Evolutionary conservation across 257 asterid species (phyloP), one percentile per base, ranked within the genome.

Genomic region (Ilex asprella): DNA sequence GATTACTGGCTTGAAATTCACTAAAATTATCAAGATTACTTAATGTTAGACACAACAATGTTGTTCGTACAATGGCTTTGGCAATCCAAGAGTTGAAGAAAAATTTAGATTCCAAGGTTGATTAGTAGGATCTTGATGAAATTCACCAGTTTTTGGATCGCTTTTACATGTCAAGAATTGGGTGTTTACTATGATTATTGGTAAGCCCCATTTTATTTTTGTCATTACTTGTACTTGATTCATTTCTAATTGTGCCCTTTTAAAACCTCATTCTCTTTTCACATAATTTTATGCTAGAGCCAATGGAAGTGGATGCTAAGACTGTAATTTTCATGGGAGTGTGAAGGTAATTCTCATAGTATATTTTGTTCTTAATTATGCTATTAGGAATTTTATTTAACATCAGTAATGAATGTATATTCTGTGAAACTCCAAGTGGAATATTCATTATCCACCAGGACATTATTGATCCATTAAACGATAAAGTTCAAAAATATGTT

Each of bases 61-160:
- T 53, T 53, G 57, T 53, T 2, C 57, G 29, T 21, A 53, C 15
- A 3, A 53, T 53, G 57, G 57, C 57, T 53, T n/a, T 53, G 30
- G 57, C 29, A 53, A 27, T 53, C 57, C 57, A 53, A 53, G 29
- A 53, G 29, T 53, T 53, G 30, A 53, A 53, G 57, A 53, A 53
- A 53, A 16, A 10, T 53, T 10, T 53, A 27, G 57, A 53, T 21
- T 27, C 57, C 7, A 53, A 15, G 57, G 15, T 53, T 53, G 57
- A 53, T 7, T 53, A 14, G 3, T 2, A 16, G 30, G 15, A 53
- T 53, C 30, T 53, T 15, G 5, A 53, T 15, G 57, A 53, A 53
- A 53, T 53, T 53, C 57, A 53, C 10, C 57, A 53, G 57, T 53
- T 53, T 53, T 10, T 53, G 57, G 57, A 53, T 53, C 57, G 57